Conservation (phyloP, 345 rosid species). For the Capsella bursapastoris region DNA sequence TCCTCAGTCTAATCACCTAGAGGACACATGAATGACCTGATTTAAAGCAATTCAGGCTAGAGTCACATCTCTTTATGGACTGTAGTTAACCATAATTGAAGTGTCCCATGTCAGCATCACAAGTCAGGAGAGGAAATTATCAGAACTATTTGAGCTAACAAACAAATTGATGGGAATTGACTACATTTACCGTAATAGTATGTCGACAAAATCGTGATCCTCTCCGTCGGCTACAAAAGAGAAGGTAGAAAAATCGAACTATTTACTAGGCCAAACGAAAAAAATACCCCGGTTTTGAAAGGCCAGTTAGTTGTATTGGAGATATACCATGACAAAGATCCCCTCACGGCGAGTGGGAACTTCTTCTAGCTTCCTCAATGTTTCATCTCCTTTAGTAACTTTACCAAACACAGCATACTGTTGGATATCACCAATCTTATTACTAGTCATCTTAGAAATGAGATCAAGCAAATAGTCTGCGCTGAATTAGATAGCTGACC, state of each 20-base stretch:
- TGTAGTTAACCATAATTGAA: slow-evolving; percentile 41
- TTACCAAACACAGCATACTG: slow-evolving; percentile 98
- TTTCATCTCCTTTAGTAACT: slow-evolving; percentile 93
- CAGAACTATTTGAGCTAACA: slow-evolving; percentile 31
- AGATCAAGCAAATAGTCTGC: neutral
- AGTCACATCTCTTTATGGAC: slow-evolving; percentile 45
- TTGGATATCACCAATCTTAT: slow-evolving; percentile 28
- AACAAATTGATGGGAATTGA: slow-evolving; percentile 26
- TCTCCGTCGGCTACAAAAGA: slow-evolving; percentile 59
- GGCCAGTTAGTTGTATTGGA: slow-evolving; percentile 17
- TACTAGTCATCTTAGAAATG: slow-evolving; percentile 16
- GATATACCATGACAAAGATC: slow-evolving; percentile 85
- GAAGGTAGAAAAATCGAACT: slow-evolving; percentile 15
- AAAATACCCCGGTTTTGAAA: neutral
- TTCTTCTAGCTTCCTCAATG: slow-evolving; percentile 81
- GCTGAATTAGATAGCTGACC: slow-evolving; percentile 49
- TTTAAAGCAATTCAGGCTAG: slow-evolving; percentile 35
- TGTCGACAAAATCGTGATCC: slow-evolving; percentile 83
- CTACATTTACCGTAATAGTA: slow-evolving; percentile 57
- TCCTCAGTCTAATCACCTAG: slow-evolving; percentile 30
- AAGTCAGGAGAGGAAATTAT: slow-evolving; percentile 32
- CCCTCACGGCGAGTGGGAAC: slow-evolving; percentile 93
- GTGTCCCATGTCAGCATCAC: slow-evolving; percentile 40
- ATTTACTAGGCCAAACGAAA: slow-evolving; percentile 13
- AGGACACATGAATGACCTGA: slow-evolving; percentile 39